Evolutionary conservation across 805 yeast species (phyloP), one percentile per base, ranked within the genome.

Genomic region (Candida ponderosae): DNA sequence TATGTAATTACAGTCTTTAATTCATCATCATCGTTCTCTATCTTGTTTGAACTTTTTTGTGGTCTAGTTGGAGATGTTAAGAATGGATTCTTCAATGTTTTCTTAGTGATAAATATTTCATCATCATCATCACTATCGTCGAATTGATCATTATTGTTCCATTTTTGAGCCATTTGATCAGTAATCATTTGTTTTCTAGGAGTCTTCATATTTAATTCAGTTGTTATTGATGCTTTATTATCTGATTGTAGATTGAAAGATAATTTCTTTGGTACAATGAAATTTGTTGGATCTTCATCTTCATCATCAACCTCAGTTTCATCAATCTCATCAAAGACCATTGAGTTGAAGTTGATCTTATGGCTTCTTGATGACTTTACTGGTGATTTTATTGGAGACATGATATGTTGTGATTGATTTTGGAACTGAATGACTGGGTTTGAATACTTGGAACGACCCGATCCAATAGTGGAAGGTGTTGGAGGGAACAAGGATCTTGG

Each of bases 161-260:
- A 64, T 32, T 57, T 46, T 19, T 44, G 39, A 4, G 62, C 56
- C 35, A 59, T 40, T 16, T 56, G 55, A 31, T 50, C 50, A 5
- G 62, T 52, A 9, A 63, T 57, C 4, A 64, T 33, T 31, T 55
- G 56, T 29, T 56, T 56, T 31, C 55, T 49, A 10, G 71, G 71
- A 0, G 71, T 65, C 3, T 55, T 21, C n/a, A 24, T 9, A 21
- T 9, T 21, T 24, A 13, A 13, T 3, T 24, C 14, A 24, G 14
- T 24, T 11, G 11, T 6, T 13, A 6, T 13, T 3, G 45, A 40
- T 13, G 44, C 50, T 18, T 44, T 44, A 31, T 35, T 40, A n/a
- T 29, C 36, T 23, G 16, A 16, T 9, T 13, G 9, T n/a, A 9
- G 13, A 13, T 9, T 31, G 26, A 18, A n/a, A 14, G 18, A 17